Evolutionary conservation across 2,329 filamentous ascomycete genomes (phyloP).

Genomic region (Aureobasidium sp.): DNA sequence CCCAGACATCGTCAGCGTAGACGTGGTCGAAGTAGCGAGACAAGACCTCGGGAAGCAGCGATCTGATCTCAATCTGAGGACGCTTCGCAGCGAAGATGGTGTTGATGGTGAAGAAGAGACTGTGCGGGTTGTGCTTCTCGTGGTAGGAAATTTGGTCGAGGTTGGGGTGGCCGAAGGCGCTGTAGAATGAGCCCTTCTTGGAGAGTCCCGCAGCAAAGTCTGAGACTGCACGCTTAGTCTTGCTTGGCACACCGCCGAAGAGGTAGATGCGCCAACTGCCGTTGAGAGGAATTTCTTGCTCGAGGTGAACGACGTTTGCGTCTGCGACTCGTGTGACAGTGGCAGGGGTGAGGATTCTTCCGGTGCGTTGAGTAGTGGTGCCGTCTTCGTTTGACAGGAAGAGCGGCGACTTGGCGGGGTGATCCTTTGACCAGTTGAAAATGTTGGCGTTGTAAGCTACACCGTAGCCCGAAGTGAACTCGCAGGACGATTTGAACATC

Average conservation of each 20-base stretch:
- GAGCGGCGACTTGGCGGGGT: slow-evolving; percentile 63
- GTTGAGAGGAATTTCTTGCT: slow-evolving; percentile 84
- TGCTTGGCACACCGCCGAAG: slow-evolving; percentile 64
- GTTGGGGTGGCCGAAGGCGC: slow-evolving; percentile 57
- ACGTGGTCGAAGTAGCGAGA: slow-evolving; percentile 73
- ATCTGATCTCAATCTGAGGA: slow-evolving; percentile 63
- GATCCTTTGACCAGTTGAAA: slow-evolving; percentile 73
- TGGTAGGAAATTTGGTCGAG: slow-evolving; percentile 61
- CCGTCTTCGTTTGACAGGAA: slow-evolving; percentile 53
- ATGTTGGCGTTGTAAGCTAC: slow-evolving; percentile 76
- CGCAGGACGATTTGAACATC: slow-evolving; percentile 84
- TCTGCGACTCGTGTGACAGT: slow-evolving; percentile 83
- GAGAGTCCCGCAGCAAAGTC: slow-evolving; percentile 63
- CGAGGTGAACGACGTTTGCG: slow-evolving; percentile 81
- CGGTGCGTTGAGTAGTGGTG: slow-evolving; percentile 60
- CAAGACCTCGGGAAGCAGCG: slow-evolving; percentile 63
- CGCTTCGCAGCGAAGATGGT: slow-evolving; percentile 65
- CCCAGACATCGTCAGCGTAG: slow-evolving; percentile 78
- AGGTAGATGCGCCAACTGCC: slow-evolving; percentile 81
- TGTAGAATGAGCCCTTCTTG: slow-evolving; percentile 65
- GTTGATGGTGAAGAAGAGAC: slow-evolving; percentile 70
- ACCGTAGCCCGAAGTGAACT: slow-evolving; percentile 88
- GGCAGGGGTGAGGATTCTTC: slow-evolving; percentile 68
- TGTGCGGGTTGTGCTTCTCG: slow-evolving; percentile 80
- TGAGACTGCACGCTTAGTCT: slow-evolving; percentile 55